phyloP scores from a whole-genome alignment of 2,329 filamentous ascomycete genomes.

The Xylaria sp. region DNA sequence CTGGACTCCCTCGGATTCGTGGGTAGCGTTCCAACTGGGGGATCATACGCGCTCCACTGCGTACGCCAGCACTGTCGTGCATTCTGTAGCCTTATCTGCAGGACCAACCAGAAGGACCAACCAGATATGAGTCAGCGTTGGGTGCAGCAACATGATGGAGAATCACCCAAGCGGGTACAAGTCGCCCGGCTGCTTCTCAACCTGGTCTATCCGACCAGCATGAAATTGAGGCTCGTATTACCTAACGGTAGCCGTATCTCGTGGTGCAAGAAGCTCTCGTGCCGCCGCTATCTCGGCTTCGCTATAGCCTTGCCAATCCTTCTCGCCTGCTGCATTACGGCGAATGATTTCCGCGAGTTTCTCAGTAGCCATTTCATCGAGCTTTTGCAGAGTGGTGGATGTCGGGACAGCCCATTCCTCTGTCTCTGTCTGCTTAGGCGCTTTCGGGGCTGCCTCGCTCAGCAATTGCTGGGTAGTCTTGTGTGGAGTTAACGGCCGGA shows the following conservation, averaged over 20 bases:
- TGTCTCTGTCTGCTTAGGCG: slow-evolving; percentile 58
- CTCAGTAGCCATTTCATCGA: slow-evolving; percentile 77
- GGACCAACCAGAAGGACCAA: slow-evolving; percentile 20
- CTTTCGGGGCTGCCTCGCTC: slow-evolving; percentile 52
- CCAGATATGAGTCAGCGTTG: slow-evolving; percentile 28
- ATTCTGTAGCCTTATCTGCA: slow-evolving; percentile 32
- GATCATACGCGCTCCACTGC: slow-evolving; percentile 35
- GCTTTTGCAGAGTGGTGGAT: slow-evolving; percentile 67
- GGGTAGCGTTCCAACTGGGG: slow-evolving; percentile 45
- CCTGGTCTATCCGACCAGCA: slow-evolving; percentile 4
- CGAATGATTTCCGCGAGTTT: slow-evolving; percentile 83
- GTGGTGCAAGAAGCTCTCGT: slow-evolving; percentile 70
- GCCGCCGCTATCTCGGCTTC: slow-evolving; percentile 77
- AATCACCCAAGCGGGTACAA: slow-evolving; percentile 17
- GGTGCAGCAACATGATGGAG: slow-evolving; percentile 20
- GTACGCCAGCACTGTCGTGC: slow-evolving; percentile 31
- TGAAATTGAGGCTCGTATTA: slow-evolving; percentile 48
- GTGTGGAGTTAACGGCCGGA: slow-evolving; percentile 41
- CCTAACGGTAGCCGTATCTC: slow-evolving; percentile 56
- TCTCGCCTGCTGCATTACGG: slow-evolving; percentile 66
- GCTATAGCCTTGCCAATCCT: slow-evolving; percentile 78
- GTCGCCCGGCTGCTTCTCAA: neutral
- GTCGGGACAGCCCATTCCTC: slow-evolving; percentile 66
- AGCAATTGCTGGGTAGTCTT: slow-evolving; percentile 64
- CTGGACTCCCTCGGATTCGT: slow-evolving; percentile 33